Conservation (phyloP, 441 rosid genomes). For the Gossypium davidsonii region DNA sequence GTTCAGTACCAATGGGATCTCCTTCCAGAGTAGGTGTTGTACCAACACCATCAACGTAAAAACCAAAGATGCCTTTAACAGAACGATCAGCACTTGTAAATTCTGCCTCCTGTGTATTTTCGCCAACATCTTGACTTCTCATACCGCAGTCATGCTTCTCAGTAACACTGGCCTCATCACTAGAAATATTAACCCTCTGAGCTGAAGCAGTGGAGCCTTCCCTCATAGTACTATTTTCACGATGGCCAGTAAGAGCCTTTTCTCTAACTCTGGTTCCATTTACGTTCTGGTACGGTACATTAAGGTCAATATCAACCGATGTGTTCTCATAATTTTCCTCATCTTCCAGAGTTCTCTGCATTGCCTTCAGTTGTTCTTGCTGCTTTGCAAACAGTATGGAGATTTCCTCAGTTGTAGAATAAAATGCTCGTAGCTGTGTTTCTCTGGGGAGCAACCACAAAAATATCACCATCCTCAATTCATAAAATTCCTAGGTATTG, state of each 20-base stretch:
- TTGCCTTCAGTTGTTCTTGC: conserved; percentile 91
- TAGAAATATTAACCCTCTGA: conserved; percentile 45
- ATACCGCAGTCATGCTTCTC: conserved; percentile 82
- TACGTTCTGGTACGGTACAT: conserved; percentile 26
- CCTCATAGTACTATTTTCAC: conserved; percentile 26
- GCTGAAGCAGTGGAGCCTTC: conserved; percentile 46
- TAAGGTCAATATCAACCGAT: conserved; percentile 59
- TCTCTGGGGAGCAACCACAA: conserved; percentile 51
- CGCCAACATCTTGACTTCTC: conserved; percentile 59
- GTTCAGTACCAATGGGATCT: conserved; percentile 68
- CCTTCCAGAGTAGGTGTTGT: conserved; percentile 51
- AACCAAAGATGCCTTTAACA: conserved; percentile 69
- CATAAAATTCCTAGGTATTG: background rate
- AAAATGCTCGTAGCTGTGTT: conserved; percentile 88
- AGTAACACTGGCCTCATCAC: conserved; percentile 70
- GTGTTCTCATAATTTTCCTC: conserved; percentile 82
- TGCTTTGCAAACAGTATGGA: conserved; percentile 69
- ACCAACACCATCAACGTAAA: conserved; percentile 64
- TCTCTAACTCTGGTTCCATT: conserved; percentile 25
- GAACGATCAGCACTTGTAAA: conserved; percentile 43
- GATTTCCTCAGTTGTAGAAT: conserved; percentile 90
- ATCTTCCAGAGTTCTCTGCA: conserved; percentile 90
- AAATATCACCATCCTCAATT: conserved; percentile 1
- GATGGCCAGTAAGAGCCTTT: conserved; percentile 25
- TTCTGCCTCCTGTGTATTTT: conserved; percentile 76